Evolutionary conservation across 2,329 filamentous ascomycete species (phyloP).

Genomic region (Xylaria hypoxylon): DNA sequence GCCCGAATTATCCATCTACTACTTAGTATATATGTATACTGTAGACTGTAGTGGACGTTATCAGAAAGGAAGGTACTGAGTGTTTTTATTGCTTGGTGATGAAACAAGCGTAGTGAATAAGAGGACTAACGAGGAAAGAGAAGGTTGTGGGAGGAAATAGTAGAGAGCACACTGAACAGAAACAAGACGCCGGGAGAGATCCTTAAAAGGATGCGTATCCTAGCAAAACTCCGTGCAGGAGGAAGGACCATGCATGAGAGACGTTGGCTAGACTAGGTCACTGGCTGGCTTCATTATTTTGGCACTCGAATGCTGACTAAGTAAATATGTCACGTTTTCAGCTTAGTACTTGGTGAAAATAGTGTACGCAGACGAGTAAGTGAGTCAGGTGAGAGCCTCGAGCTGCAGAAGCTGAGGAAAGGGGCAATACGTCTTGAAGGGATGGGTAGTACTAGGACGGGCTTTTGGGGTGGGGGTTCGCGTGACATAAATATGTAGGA

Average conservation of each 20-base stretch:
- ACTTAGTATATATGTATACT: neutral
- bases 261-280: neutral
- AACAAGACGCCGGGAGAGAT: slow-evolving; percentile 11
- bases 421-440: too few species aligned
- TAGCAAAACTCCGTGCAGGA: slow-evolving; percentile 15
- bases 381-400: too few species aligned
- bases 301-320: neutral
- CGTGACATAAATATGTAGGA: neutral
- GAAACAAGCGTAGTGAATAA: slow-evolving; percentile 1
- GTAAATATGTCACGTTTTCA: neutral
- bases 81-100: neutral
- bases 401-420: too few species aligned
- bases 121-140: neutral
- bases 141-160: neutral
- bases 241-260: slow-evolving; percentile 35
- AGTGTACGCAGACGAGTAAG: too few species aligned
- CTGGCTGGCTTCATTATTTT: neutral
- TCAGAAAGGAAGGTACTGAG: neutral
- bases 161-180: neutral
- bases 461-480: too few species aligned
- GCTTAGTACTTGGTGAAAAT: too few species aligned
- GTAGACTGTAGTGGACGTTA: neutral
- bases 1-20: neutral
- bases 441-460: too few species aligned
- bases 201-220: slow-evolving; percentile 30